A percentile compares a stretch with the other conserved stretches of the same genome.
Conservation (phyloP, 1,284 basidiomycete species). For the Leccinum pallidistipes region DNA sequence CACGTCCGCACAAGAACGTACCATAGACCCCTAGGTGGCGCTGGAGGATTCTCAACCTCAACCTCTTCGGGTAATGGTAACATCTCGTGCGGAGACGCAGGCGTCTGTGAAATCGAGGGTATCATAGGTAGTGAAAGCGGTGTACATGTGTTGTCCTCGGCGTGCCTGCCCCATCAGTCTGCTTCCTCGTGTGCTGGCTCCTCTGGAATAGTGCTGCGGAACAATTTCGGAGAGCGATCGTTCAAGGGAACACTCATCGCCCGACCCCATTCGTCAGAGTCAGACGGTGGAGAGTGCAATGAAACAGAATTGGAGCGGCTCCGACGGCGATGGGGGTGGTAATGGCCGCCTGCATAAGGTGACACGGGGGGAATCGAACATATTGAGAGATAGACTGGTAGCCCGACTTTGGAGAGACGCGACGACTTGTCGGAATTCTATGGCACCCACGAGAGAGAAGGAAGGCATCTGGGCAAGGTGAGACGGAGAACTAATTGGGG, state of each 20-base stretch:
- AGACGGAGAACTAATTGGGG: constrained; percentile 36
- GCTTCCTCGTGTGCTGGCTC: constrained; percentile 14
- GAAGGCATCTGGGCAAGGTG: constrained; percentile 62
- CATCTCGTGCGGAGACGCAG: constrained; percentile 50
- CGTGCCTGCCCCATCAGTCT: background rate
- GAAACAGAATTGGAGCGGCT: constrained; percentile 37
- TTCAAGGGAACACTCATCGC: constrained; percentile 49
- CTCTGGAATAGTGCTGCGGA: constrained; percentile 34
- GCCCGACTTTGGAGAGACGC: constrained; percentile 72
- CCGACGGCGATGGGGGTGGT: constrained; percentile 37
- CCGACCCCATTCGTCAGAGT: constrained; percentile 50
- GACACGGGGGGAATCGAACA: constrained; percentile 70
- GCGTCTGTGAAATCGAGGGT: constrained; percentile 56
- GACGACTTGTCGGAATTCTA: constrained; percentile 92
- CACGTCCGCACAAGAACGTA: constrained; percentile 43
- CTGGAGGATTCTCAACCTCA: constrained; percentile 40
- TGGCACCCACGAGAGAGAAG: constrained; percentile 88
- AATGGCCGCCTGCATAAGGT: constrained; percentile 74
- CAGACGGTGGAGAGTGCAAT: constrained; percentile 29
- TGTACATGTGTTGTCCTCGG: constrained; percentile 19
- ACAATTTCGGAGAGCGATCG: constrained; percentile 41
- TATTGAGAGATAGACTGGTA: constrained; percentile 51
- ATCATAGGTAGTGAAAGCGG: constrained; percentile 36
- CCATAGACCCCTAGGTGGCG: constrained; percentile 43
- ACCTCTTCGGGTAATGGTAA: constrained; percentile 41